Evolutionary conservation across 768 basidiomycete genomes (phyloP).

Genomic region (Cytidiella melzeri): DNA sequence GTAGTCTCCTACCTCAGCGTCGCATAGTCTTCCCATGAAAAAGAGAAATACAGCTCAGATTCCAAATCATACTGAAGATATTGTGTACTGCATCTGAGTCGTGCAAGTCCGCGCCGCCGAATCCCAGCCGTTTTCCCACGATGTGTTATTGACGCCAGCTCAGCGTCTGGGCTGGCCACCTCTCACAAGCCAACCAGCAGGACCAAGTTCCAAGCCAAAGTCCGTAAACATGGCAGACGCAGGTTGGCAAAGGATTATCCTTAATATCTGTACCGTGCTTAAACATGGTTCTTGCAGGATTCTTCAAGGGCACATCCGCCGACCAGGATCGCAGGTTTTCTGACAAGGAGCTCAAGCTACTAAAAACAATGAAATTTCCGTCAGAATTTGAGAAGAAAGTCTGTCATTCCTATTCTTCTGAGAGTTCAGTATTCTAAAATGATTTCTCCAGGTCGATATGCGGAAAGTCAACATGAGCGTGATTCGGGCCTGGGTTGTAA

Average conservation of each 20-base stretch:
- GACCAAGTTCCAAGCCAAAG: too few species aligned
- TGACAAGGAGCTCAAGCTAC: slow-evolving; percentile 88
- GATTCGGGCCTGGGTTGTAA: slow-evolving; percentile 92
- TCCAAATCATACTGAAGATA: too few species aligned
- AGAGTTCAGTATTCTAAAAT: background rate
- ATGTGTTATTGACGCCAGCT: too few species aligned
- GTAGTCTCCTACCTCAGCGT: too few species aligned
- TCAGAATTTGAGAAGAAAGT: slow-evolving; percentile 85
- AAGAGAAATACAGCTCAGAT: too few species aligned
- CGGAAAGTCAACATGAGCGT: slow-evolving; percentile 91
- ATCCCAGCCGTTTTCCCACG: too few species aligned
- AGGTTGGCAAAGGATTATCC: slow-evolving; percentile 12
- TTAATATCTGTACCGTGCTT: background rate
- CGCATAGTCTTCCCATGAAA: too few species aligned
- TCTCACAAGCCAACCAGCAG: too few species aligned
- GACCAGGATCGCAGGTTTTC: slow-evolving; percentile 92
- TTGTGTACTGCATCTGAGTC: too few species aligned
- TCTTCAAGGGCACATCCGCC: slow-evolving; percentile 87
- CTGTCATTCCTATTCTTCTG: background rate
- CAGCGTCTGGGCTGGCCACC: too few species aligned
- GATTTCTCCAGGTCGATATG: slow-evolving; percentile 70
- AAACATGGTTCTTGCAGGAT: slow-evolving; percentile 35
- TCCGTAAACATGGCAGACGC: slow-evolving; percentile 23
- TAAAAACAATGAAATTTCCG: slow-evolving; percentile 89
- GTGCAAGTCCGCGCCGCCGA: too few species aligned